Conservation (phyloP, 169 alveolate genomes). For the Plasmodium berghei region DNA sequence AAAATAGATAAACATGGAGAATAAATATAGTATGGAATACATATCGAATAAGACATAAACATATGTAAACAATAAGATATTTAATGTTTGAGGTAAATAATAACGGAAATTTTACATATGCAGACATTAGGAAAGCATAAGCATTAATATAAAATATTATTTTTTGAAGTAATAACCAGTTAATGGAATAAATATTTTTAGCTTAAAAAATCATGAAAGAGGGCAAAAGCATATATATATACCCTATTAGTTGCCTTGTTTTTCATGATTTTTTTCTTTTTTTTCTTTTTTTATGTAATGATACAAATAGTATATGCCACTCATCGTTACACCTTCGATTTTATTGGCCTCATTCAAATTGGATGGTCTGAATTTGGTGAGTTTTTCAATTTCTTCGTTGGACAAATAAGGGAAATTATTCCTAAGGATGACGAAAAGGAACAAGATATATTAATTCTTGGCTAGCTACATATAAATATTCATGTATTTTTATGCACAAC, state of each 20-base stretch:
- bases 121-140: no score
- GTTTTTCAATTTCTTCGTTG: constrained; percentile 86
- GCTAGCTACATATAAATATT: neutral
- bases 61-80: no score
- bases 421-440: constrained; percentile 2
- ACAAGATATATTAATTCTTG: neutral
- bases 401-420: constrained; percentile 76
- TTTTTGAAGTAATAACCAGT: no score
- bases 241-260: neutral
- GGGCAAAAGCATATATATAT: no score
- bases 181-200: no score
- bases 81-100: no score
- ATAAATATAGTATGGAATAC: no score
- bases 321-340: constrained; percentile 83
- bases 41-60: no score
- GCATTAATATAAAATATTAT: no score
- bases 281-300: constrained; percentile 46
- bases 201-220: no score
- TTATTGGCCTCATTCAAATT: constrained; percentile 81
- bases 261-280: constrained; percentile 14
- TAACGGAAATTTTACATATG: no score
- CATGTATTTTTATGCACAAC: neutral
- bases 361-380: constrained; percentile 80
- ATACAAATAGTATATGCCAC: constrained; percentile 66
- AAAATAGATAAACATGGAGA: no score